Conservation (phyloP, 495 filamentous ascomycete species). For the Aspergillus wentii region DNA sequence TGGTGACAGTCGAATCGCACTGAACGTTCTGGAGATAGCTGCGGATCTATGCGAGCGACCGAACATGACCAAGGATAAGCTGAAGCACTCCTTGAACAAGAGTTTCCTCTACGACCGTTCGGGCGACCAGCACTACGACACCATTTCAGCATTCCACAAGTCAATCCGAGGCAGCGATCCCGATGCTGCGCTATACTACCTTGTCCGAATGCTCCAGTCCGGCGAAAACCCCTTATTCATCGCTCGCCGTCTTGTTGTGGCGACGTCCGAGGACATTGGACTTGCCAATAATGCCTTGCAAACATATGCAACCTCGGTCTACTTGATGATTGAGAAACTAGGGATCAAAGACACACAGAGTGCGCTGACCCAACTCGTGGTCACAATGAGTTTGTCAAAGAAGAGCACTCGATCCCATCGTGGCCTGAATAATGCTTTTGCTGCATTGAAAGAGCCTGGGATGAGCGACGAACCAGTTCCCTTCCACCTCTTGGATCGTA, state of each 20-base stretch:
- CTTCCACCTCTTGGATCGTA: constrained; percentile 83
- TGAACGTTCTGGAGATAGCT: constrained; percentile 88
- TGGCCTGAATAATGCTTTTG: constrained; percentile 71
- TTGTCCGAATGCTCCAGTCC: constrained; percentile 88
- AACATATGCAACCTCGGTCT: constrained; percentile 74
- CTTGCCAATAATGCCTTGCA: constrained; percentile 85
- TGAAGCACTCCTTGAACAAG: constrained; percentile 78
- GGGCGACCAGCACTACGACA: constrained; percentile 92
- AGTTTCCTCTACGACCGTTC: constrained; percentile 92
- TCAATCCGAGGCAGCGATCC: constrained; percentile 82
- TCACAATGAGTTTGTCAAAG: constrained; percentile 73
- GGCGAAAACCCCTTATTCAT: constrained; percentile 94
- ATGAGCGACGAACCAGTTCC: constrained; percentile 76
- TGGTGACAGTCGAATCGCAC: constrained; percentile 59
- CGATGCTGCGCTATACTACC: constrained; percentile 87
- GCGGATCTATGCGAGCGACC: constrained; percentile 57
- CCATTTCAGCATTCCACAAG: constrained; percentile 96
- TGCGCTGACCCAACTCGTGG: constrained; percentile 79
- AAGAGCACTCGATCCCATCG: constrained; percentile 87
- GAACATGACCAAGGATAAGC: constrained; percentile 52
- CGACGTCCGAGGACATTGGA: constrained; percentile 89
- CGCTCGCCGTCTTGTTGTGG: constrained; percentile 83
- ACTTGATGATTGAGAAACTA: constrained; percentile 80
- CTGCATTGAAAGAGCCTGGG: constrained; percentile 71
- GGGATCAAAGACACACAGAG: constrained; percentile 94